Base-by-base conservation (phyloP, 441 rosid species). In the Daphne laureola region DNA sequence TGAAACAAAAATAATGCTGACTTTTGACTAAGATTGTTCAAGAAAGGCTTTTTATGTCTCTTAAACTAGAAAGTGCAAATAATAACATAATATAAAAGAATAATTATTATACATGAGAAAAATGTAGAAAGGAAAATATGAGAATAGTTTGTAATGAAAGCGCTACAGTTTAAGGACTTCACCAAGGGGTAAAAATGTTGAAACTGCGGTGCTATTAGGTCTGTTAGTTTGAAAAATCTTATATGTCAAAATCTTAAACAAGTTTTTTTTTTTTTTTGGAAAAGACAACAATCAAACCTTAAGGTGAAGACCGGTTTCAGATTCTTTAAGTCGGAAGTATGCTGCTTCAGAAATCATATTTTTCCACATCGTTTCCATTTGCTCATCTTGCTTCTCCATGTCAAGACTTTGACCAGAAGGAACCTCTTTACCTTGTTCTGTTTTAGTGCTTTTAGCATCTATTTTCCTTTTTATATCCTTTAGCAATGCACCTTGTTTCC, bases 401-500 rank as follows among this genome's bases (percentile, higher is more conserved):
- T 74, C 87, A 74, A 59, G 62, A 67, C 42, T 46, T 46, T 51
- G 55, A 57, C 64, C 68, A 16, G 69, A 45, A 53, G 75, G 61
- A 65, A 69, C 62, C 25, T 73, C 84, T 55, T 66, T 82, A 17
- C 71, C 72, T 47, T 55, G 76, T 51, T 85, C 93, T 54, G 56
- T 53, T 67, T 79, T 82, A 77, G 58, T 57, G 60, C 67, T 69
- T 70, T 63, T 75, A 63, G 56, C 77, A 68, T 86, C 82, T 16
- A 70, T 70, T 63, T 75, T 86, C 77, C 73, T 86, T 73, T 78
- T 86, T 26, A 86, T 78, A 63, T 82, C 94, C 80, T 82, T 86
- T 12, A 86, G 70, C 69, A 90, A 72, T 55, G 82, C 96, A 55
- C 90, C 87, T 70, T 78, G 94, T 76, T 86, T 86, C 51, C 90